Percentiles rank a stretch among this genome's conserved stretches.
Evolutionary conservation across 345 rosid genomes (phyloP).

Genomic region (Murraya koenigii): DNA sequence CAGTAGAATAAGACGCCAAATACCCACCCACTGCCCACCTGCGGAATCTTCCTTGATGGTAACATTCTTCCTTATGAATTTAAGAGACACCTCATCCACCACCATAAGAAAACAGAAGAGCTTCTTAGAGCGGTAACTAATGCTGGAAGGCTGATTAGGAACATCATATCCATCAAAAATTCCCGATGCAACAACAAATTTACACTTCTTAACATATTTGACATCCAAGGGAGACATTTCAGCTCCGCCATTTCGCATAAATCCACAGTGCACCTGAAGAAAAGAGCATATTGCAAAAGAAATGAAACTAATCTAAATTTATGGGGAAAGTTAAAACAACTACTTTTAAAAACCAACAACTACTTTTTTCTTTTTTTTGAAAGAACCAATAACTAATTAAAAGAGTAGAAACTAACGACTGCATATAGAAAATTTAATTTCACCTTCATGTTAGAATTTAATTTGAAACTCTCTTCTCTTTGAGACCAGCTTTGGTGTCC

Average conservation of each 20-base stretch:
- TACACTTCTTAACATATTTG: constrained; percentile 68
- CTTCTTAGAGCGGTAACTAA: constrained; percentile 66
- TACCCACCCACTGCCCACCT: constrained; percentile 86
- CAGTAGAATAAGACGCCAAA: constrained; percentile 89
- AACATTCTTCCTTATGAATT: constrained; percentile 59
- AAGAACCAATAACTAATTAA: not conserved
- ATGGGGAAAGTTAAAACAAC: not conserved
- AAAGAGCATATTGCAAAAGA: constrained; percentile 4
- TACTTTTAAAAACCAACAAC: not conserved
- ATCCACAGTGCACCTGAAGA: constrained; percentile 84
- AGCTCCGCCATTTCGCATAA: constrained; percentile 78
- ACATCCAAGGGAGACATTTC: constrained; percentile 71
- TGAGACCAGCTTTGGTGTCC: constrained; percentile 81
- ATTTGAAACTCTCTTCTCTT: constrained; percentile 74
- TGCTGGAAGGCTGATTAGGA: constrained; percentile 87
- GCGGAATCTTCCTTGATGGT: constrained; percentile 60
- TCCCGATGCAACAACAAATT: constrained; percentile 89
- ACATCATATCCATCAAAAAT: constrained; percentile 90
- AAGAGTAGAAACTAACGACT: not conserved
- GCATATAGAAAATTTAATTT: constrained; percentile 4
- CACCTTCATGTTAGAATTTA: constrained; percentile 80
- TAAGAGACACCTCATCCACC: constrained; percentile 76
- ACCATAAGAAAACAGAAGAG: constrained; percentile 94
- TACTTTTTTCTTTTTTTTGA: no score
- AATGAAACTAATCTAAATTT: constrained; percentile 5